Percentiles rank a stretch among this genome's conserved stretches.
Conservation (phyloP, 2,329 filamentous ascomycete genomes). For the Cladophialophora chaetospira region DNA sequence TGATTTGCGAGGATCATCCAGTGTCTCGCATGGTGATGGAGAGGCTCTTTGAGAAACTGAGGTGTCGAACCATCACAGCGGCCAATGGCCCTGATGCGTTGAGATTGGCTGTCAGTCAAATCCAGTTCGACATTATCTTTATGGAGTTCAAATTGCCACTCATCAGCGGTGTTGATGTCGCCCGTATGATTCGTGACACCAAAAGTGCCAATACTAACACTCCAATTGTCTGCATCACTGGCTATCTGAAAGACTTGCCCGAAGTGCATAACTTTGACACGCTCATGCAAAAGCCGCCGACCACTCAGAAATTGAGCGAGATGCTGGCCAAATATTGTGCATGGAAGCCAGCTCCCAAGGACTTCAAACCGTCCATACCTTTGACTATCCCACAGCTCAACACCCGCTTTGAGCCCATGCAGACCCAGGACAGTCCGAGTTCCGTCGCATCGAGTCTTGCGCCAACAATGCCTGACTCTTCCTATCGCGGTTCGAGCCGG, state of each 20-base stretch:
- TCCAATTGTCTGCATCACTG: slow-evolving; percentile 93
- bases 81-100: slow-evolving; percentile 88
- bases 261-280: slow-evolving; percentile 95
- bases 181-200: slow-evolving; percentile 95
- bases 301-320: slow-evolving; percentile 84
- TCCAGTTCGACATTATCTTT: slow-evolving; percentile 98
- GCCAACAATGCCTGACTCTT: slow-evolving; percentile 69
- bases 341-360: slow-evolving; percentile 79
- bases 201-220: slow-evolving; percentile 94
- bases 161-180: slow-evolving; percentile 92
- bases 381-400: slow-evolving; percentile 52
- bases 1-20: slow-evolving; percentile 97
- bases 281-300: slow-evolving; percentile 94
- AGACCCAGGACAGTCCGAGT: slow-evolving; percentile 77
- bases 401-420: slow-evolving; percentile 45
- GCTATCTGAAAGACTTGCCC: slow-evolving; percentile 95
- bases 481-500: slow-evolving; percentile 76
- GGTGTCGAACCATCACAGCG: slow-evolving; percentile 90
- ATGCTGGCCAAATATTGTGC: slow-evolving; percentile 85
- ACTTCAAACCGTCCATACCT: slow-evolving; percentile 53
- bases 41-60: slow-evolving; percentile 89
- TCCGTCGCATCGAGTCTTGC: slow-evolving; percentile 75
- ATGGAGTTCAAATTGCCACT: slow-evolving; percentile 95
- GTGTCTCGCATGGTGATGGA: slow-evolving; percentile 99
- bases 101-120: slow-evolving; percentile 90